Evolutionary conservation across 805 yeast species (phyloP), one percentile per base, ranked within the genome.

Genomic region (Komagataella phaffii): DNA sequence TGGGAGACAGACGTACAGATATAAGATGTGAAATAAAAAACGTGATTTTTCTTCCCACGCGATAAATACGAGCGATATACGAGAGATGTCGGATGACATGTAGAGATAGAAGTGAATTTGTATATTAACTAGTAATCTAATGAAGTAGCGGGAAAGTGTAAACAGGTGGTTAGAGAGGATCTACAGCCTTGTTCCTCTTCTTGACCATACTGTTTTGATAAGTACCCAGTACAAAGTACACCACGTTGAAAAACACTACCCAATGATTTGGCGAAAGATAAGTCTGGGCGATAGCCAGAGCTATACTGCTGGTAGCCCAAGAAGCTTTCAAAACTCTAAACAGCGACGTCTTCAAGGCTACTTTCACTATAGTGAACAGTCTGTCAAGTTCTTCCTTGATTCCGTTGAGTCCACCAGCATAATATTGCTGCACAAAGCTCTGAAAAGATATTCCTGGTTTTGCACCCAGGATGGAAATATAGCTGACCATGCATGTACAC

Each of bases 211-310:
- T 73, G 59, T 82, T 82, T 57, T 81, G 84, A 52, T 72, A 71
- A 1, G 87, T 81, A 1, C 85, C 85, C 52, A 81, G 64, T 4
- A 81, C 60, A 56, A 81, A 81, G 58, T 75, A 80, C 19, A 81
- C 76, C 36, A 77, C 55, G 56, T 74, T 76, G 65, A 80, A 80
- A 60, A 80, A 81, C 2, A 78, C 79, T 8, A 79, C 81, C 88
- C 88, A 82, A 30, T 75, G 65, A 57, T 80, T 78, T 1, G 83
- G 82, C 7, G 72, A 68, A 10, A 82, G 56, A 54, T 71, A 79
- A 50, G 68, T 75, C 59, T 82, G 88, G 4, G 86, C 85, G 30
- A 79, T 53, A 1, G 74, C 57, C 59, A 80, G 64, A 4, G 80
- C 73, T 2, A 75, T 58, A 10, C 79, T 74, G 44, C 79, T 74